Evolutionary conservation across 2,329 filamentous ascomycete species (phyloP).

Genomic region (Xylariomycetidae sp.): DNA sequence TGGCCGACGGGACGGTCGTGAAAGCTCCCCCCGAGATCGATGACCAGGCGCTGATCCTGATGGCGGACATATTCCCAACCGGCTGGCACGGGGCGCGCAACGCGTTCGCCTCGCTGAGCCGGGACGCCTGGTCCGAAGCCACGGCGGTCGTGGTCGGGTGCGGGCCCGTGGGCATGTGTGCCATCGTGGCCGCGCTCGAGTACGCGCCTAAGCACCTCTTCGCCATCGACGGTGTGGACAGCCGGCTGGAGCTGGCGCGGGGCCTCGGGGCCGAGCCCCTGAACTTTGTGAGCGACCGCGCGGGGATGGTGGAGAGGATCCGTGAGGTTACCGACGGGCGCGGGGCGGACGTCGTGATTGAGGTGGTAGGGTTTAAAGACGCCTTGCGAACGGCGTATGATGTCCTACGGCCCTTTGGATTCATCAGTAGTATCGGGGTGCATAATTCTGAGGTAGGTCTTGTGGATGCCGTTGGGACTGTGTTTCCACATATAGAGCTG

Average conservation of each 20-base stretch:
- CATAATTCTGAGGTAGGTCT: constrained; percentile 64
- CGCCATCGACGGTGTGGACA: constrained; percentile 73
- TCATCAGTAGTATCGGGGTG: constrained; percentile 71
- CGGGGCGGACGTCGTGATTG: constrained; percentile 80
- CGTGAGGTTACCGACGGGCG: constrained; percentile 72
- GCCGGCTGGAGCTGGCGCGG: constrained; percentile 67
- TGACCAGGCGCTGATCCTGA: constrained; percentile 72
- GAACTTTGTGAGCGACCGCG: constrained; percentile 67
- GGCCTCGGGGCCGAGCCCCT: constrained; percentile 75
- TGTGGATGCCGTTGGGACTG: too few species aligned
- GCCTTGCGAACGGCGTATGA: constrained; percentile 69
- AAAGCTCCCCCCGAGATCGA: constrained; percentile 67
- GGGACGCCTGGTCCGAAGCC: constrained; percentile 56
- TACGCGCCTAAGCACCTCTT: constrained; percentile 71
- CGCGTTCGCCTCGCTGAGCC: constrained; percentile 61
- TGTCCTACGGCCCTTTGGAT: constrained; percentile 66
- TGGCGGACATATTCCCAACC: constrained; percentile 90
- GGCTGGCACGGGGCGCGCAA: constrained; percentile 81
- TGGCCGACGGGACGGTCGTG: constrained; percentile 76
- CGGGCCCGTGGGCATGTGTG: constrained; percentile 81
- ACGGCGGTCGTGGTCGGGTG: constrained; percentile 80
- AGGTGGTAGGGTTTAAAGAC: constrained; percentile 67
- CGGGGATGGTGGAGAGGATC: constrained; percentile 63
- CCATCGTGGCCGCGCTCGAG: constrained; percentile 71
- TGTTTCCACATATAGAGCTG: constrained; percentile 10